Evolutionary conservation across 208 protist species (phyloP).

Genomic region (Wallacemonas rigidus): DNA sequence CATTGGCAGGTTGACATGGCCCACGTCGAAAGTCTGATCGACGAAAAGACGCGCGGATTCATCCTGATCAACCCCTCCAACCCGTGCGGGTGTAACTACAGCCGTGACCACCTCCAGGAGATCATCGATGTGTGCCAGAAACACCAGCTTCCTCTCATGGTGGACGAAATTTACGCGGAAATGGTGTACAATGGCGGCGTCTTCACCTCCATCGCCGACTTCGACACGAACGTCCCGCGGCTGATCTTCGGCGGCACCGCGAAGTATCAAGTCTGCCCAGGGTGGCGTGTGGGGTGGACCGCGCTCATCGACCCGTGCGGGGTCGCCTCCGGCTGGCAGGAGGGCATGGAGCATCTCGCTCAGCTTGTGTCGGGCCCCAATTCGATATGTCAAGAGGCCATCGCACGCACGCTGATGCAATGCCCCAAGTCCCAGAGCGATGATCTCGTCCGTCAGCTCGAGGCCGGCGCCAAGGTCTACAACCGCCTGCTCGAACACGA

Average conservation of each 20-base stretch:
- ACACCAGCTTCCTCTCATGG: constrained; percentile 88
- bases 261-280: constrained; percentile 92
- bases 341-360: constrained; percentile 54
- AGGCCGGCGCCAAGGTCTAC: constrained; percentile 42
- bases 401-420: constrained; percentile 81
- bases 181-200: constrained; percentile 84
- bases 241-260: constrained; percentile 90
- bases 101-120: constrained; percentile 73
- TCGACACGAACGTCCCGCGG: constrained; percentile 83
- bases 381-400: constrained; percentile 83
- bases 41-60: constrained; percentile 85
- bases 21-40: constrained; percentile 70
- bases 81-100: constrained; percentile 94
- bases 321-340: constrained; percentile 30
- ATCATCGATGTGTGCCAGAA: constrained; percentile 86
- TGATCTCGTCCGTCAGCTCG: constrained; percentile 49
- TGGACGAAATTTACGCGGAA: constrained; percentile 95
- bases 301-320: constrained; percentile 69
- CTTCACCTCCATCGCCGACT: constrained; percentile 82
- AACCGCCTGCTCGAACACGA: constrained; percentile 40
- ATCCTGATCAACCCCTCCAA: constrained; percentile 96
- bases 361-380: constrained; percentile 90
- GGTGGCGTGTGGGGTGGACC: constrained; percentile 93
- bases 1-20: constrained; percentile 92
- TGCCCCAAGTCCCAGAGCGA: constrained; percentile 50